Conservation (phyloP, 2,329 filamentous ascomycete genomes). For the Metarhizium album region DNA sequence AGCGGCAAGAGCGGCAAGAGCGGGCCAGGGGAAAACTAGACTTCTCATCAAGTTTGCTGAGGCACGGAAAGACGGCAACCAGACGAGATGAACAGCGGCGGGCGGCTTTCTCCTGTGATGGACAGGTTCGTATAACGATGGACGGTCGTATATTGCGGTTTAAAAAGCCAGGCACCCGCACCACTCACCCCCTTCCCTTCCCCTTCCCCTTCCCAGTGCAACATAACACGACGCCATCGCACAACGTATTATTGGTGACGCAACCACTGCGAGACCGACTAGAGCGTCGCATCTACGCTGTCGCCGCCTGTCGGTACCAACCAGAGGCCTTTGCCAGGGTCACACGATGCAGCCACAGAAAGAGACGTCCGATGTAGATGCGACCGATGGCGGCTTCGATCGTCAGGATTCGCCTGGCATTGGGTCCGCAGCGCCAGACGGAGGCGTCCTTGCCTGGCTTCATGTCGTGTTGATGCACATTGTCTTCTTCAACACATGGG, state of each 20-base stretch:
- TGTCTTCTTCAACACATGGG: constrained; percentile 26
- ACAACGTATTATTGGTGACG: background rate
- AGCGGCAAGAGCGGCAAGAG: background rate
- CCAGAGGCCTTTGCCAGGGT: background rate
- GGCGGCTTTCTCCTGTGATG: background rate
- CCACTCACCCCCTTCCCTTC: background rate
- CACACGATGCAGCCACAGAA: background rate
- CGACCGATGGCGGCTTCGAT: background rate
- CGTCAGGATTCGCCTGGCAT: background rate
- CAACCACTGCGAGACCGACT: background rate
- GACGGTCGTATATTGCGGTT: background rate
- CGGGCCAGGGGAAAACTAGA: background rate
- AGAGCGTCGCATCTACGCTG: background rate
- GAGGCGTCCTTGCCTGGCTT: constrained; percentile 25
- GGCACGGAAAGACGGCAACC: too few relatives aligned
- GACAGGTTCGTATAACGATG: background rate
- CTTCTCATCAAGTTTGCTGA: background rate
- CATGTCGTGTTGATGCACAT: constrained; percentile 27
- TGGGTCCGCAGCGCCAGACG: constrained; percentile 18
- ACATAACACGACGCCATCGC: background rate
- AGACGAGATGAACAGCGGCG: background rate
- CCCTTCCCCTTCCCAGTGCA: background rate
- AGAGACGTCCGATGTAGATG: background rate
- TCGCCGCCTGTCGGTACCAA: background rate
- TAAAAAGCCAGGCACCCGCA: background rate